A percentile compares a stretch with the other conserved stretches of the same genome.
Conservation (phyloP, 192 early-diverging fungal genomes). For the Pilobolus umbonatus region DNA sequence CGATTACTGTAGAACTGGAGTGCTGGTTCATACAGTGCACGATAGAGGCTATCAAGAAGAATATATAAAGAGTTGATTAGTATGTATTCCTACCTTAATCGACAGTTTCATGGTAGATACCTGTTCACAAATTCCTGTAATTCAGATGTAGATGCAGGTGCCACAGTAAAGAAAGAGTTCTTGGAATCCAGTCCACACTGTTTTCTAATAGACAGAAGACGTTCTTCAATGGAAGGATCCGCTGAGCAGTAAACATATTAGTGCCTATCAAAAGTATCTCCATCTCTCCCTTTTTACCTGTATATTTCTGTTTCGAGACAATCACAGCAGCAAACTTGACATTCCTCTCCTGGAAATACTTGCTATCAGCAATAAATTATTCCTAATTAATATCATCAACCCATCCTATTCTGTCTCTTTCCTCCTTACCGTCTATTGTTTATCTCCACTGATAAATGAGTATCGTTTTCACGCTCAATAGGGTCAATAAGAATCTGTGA, state of each 20-base stretch:
- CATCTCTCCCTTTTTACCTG: slow-evolving; percentile 36
- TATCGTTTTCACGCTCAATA: slow-evolving; percentile 61
- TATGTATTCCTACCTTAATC: neutral
- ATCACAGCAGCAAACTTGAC: slow-evolving; percentile 73
- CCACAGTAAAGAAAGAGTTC: slow-evolving; percentile 63
- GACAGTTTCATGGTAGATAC: slow-evolving; percentile 51
- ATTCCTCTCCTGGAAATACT: slow-evolving; percentile 55
- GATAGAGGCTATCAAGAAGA: slow-evolving; percentile 49
- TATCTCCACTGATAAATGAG: slow-evolving; percentile 55
- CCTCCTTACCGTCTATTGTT: slow-evolving; percentile 56
- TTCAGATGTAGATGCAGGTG: slow-evolving; percentile 42
- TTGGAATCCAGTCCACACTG: slow-evolving; percentile 63
- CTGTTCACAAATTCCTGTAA: slow-evolving; percentile 58
- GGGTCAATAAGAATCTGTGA: slow-evolving; percentile 35
- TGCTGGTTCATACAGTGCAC: slow-evolving; percentile 61
- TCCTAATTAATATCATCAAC: neutral
- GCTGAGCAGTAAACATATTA: neutral
- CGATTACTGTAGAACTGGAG: slow-evolving; percentile 74
- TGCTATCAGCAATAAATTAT: slow-evolving; percentile 36
- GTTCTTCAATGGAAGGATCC: slow-evolving; percentile 63
- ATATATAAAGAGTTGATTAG: neutral
- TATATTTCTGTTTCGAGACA: slow-evolving; percentile 49
- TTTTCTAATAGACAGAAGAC: slow-evolving; percentile 61
- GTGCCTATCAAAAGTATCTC: too few relatives aligned
- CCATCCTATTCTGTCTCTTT: neutral